Base-by-base conservation (phyloP, 169 alveolate genomes). In the Plasmodium cynomolgi region DNA sequence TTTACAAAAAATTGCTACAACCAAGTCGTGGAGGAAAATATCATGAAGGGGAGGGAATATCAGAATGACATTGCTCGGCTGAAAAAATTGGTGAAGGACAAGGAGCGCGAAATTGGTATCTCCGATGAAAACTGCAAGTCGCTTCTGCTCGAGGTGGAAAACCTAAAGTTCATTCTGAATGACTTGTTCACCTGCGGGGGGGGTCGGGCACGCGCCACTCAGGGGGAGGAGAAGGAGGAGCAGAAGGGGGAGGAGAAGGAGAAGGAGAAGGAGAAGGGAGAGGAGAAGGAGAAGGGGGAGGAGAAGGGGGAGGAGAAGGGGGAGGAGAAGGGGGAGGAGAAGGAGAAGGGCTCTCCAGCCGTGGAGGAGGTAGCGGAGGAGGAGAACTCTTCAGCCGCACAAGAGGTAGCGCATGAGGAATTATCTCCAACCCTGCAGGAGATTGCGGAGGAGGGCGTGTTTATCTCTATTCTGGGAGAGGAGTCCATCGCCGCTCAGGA, bases 111-210 rank as follows among this genome's bases (percentile, higher is more conserved):
- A 88, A 20, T 77, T 56, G 47, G 31, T 8, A 41, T 79, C 17
- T 44, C 68, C 15, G 56, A 79, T 15, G 88, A 88, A 34, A 88
- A 88, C 17, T 79, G 88, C 56, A 88, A 88, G 33, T 88, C 94
- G 5, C 72, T 88, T 11, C 15, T 88, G 20, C 56, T 54, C 7
- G 94, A 88, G 72, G 86, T 88, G 31, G 88, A 88, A 1, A 88
- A 88, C n/a, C 50, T 79, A 17, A 88, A 88, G 34, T 88, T 13
- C 47, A 88, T 88, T 33, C 74, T 88, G 5, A 88, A 88, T 50
- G 94, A 88, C 33, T 77, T 88, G 33, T 79, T 88, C 33, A 11
- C 86, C 29, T 88, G 37, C 23, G 82, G 62, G 17, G 62, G 74
- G 6, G 29, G 80, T 3, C 62, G 41, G 58, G 4, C 31, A 8